These are phyloP conservation scores for Podaxis pistillaris DNA, from an alignment of 768 basidiomycete genomes.

Conservation along the genomic window DNA sequence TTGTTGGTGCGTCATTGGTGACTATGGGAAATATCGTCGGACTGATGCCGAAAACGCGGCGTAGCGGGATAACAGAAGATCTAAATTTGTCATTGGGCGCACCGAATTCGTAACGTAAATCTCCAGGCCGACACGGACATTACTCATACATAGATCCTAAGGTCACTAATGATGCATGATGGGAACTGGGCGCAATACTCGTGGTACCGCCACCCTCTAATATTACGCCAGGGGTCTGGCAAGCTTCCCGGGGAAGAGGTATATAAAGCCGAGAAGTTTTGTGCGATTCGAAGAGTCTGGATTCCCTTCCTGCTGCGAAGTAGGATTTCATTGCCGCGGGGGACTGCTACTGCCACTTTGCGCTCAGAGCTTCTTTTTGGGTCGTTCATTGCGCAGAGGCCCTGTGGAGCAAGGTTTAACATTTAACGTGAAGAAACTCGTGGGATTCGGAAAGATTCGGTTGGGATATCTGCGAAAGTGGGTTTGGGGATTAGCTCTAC, in stretches of 20 bases:
- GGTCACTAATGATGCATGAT: background rate
- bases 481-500: background rate
- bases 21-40: background rate
- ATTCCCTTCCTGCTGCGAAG: background rate
- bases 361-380: background rate
- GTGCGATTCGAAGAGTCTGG: too few species aligned
- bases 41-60: background rate
- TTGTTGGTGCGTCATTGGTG: conserved; percentile 4
- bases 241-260: background rate
- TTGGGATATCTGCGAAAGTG: background rate
- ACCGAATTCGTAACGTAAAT: background rate
- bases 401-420: background rate
- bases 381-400: background rate
- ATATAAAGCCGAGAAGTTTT: conserved; percentile 8
- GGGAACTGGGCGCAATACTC: background rate
- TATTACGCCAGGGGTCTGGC: background rate
- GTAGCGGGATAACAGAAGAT: background rate
- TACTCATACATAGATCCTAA: background rate
- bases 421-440: too few species aligned
- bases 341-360: background rate
- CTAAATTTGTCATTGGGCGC: background rate
- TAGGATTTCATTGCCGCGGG: conserved; percentile 10
- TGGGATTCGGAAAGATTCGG: background rate
- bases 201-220: background rate
- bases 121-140: background rate